phyloP scores from a whole-genome alignment of 1,139 yeast genomes.

The Geotrichum carabidarum region DNA sequence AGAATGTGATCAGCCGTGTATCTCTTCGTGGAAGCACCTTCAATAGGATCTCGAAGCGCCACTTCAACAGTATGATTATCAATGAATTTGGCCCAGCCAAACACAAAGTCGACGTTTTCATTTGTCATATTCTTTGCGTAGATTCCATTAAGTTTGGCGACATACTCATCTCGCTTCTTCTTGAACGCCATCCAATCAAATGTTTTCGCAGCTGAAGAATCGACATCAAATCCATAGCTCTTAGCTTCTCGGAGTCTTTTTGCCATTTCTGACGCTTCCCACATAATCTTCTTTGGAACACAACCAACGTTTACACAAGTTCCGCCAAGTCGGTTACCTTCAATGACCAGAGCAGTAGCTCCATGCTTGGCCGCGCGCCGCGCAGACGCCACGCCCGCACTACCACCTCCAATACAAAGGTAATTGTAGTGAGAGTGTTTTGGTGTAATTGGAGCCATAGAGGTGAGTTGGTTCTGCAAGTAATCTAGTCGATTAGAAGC shows the following conservation, averaged over 20 bases:
- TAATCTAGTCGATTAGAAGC: background rate
- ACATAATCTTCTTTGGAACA: constrained; percentile 97
- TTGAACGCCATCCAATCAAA: constrained; percentile 81
- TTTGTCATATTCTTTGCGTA: constrained; percentile 78
- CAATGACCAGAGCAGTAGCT: constrained; percentile 77
- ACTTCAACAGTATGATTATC: constrained; percentile 61
- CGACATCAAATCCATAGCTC: constrained; percentile 73
- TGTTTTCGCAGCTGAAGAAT: constrained; percentile 43
- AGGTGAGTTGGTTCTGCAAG: background rate
- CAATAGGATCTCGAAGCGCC: constrained; percentile 38
- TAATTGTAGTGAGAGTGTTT: constrained; percentile 60
- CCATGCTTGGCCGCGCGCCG: constrained; percentile 94
- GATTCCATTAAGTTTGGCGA: constrained; percentile 80
- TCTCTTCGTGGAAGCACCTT: constrained; percentile 46
- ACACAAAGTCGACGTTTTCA: constrained; percentile 82
- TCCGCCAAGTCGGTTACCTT: constrained; percentile 78
- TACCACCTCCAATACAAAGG: constrained; percentile 95
- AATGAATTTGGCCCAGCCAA: constrained; percentile 73
- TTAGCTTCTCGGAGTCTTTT: constrained; percentile 64
- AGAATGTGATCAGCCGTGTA: constrained; percentile 77
- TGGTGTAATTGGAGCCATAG: constrained; percentile 5
- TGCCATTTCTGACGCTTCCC: constrained; percentile 93
- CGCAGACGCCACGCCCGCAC: constrained; percentile 97
- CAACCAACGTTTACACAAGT: constrained; percentile 99
- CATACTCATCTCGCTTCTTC: constrained; percentile 84